Base-by-base conservation (phyloP, 495 filamentous ascomycete genomes). In the Hypoxylon fuscum region DNA sequence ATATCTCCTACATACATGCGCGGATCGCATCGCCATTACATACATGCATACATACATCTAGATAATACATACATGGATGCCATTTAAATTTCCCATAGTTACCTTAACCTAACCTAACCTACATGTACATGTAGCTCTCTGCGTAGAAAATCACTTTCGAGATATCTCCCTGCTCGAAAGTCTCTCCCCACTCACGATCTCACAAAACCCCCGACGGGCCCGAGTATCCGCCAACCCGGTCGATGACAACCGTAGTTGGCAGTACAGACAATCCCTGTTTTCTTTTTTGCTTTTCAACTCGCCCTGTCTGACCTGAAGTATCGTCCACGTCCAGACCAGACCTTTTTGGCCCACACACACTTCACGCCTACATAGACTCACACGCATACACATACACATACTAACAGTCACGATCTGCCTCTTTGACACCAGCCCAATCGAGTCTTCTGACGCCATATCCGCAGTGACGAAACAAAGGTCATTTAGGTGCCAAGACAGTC, bases 401-500 rank as follows among this genome's bases (percentile, higher is more conserved):
- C 52, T 61, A 38, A 62, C 47, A 31, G 57, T 66, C 63, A 61
- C 57, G 62, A 66, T 62, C 57, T 57, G 15, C 57, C 35, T 58
- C 22, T 55, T 48, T 25, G 20, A 61, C 31, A 57, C 32, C 58
- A 66, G 63, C 18, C 63, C 63, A 66, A 66, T 66, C 49, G 59
- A 51, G 47, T 66, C 57, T 62, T 48, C 63, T 66, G 63, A 66
- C 63, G 63, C 63, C 63, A 66, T 62, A 66, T 54, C 57, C 63
- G 63, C 63, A 37, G 52, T 43, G 41, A 46, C 45, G 58, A 58
- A 56, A 66, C 52, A 54, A 25, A 52, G 47, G 38, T 41, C 51
- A 37, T 34, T 60, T 56, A 52, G 40, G 46, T 61, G 62, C 62
- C 63, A 66, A 66, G 63, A 62, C 32, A 8, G 45, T 56, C 35